Conservation (phyloP, 2,329 filamentous ascomycete genomes). For the Dendryphion nanum region DNA sequence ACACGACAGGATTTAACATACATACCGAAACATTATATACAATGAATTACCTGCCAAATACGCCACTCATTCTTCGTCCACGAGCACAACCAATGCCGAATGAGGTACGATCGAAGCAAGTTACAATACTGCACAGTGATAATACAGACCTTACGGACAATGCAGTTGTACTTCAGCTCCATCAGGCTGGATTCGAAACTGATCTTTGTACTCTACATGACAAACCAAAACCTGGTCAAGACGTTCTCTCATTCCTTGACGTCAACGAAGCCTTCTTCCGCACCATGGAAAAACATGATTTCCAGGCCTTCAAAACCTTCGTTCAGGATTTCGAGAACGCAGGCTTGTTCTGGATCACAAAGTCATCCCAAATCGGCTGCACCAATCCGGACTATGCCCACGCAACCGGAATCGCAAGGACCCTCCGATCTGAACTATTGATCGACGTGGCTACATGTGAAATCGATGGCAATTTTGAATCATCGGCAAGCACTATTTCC, state of each 20-base stretch:
- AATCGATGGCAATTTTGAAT: constrained; percentile 8
- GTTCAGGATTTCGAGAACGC: not conserved
- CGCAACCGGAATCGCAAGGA: constrained; percentile 26
- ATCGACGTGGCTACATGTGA: constrained; percentile 26
- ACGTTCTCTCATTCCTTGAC: constrained; percentile 25
- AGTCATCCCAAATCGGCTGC: constrained; percentile 16
- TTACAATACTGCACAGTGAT: not conserved
- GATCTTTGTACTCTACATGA: not conserved
- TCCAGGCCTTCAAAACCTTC: constrained; percentile 8
- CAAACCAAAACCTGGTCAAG: not conserved
- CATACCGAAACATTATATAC: too few species aligned
- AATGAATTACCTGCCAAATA: too few species aligned
- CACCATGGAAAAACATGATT: constrained; percentile 11
- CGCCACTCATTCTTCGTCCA: not conserved
- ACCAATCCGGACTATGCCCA: constrained; percentile 28
- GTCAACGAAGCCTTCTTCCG: constrained; percentile 20
- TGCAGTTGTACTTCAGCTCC: not conserved
- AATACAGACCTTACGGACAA: too few species aligned
- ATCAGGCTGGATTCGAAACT: not conserved
- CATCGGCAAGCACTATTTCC: not conserved
- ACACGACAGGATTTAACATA: too few species aligned
- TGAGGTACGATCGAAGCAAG: too few species aligned
- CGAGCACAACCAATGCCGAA: not conserved
- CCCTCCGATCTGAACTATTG: constrained; percentile 24
- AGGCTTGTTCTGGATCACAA: constrained; percentile 31